These are phyloP conservation scores for Rhizopus microsporus DNA, from an alignment of 371 early-diverging fungal species.

Conservation along the genomic window DNA sequence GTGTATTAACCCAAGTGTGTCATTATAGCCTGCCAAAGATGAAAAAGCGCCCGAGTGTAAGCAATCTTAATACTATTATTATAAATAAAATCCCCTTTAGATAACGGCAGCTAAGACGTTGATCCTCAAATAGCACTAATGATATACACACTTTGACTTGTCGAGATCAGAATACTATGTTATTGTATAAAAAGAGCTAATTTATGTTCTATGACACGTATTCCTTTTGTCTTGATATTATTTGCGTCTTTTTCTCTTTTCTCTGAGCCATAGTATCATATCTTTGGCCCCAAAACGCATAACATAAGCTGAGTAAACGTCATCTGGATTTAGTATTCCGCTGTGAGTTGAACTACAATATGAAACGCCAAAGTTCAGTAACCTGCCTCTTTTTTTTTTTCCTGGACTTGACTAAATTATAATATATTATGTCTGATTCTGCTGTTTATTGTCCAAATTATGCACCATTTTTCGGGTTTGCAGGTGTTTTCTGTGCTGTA, in stretches of 20 bases:
- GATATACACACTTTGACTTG: too few relatives aligned
- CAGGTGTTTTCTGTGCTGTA: constrained; percentile 54
- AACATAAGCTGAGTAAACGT: neutral
- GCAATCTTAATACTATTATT: constrained; percentile 43
- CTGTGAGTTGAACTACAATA: neutral
- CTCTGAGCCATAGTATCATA: too few relatives aligned
- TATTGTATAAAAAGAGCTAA: too few relatives aligned
- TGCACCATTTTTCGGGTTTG: constrained; percentile 54
- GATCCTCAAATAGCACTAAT: too few relatives aligned
- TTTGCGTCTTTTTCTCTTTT: too few relatives aligned
- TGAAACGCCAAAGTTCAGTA: neutral
- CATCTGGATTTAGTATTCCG: neutral
- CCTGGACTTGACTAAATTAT: neutral
- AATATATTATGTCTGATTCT: constrained; percentile 27
- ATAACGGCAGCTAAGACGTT: too few relatives aligned
- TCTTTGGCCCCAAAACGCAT: too few relatives aligned
- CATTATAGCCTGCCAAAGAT: constrained; percentile 40
- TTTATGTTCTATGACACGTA: too few relatives aligned
- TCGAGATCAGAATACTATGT: too few relatives aligned
- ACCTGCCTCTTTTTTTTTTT: neutral
- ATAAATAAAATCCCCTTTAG: neutral
- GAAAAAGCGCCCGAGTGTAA: constrained; percentile 70
- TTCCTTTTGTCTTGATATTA: too few relatives aligned
- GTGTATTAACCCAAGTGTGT: neutral
- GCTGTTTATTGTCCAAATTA: constrained; percentile 49